Percentiles rank a stretch among this genome's conserved stretches.
Evolutionary conservation across 2,329 filamentous ascomycete genomes (phyloP).

Genomic region (Rutstroemia sp.): DNA sequence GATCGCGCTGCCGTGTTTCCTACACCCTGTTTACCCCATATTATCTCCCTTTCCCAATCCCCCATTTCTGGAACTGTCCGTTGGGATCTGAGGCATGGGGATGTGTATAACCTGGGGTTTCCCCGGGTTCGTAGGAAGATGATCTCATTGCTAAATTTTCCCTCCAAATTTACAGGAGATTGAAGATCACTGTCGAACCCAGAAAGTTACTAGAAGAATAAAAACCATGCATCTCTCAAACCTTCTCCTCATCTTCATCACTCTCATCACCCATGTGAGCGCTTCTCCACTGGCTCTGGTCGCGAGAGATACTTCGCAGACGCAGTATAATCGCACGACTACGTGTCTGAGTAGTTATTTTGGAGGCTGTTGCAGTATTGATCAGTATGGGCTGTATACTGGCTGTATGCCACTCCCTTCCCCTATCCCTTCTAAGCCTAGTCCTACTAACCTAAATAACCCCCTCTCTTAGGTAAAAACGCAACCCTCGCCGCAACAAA

Average conservation of each 20-base stretch:
- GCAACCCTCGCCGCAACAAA: neutral
- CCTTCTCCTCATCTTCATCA: neutral
- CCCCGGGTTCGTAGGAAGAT: too few species aligned
- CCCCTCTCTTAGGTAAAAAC: neutral
- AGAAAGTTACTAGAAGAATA: too few species aligned
- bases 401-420: neutral
- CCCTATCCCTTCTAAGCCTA: neutral
- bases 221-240: too few species aligned
- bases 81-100: too few species aligned
- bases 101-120: too few species aligned
- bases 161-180: too few species aligned
- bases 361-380: conserved; percentile 1
- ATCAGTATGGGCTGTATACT: neutral
- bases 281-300: neutral
- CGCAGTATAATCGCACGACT: neutral
- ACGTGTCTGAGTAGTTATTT: conserved; percentile 9
- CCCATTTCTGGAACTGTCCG: too few species aligned
- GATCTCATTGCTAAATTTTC: too few species aligned
- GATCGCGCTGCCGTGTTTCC: neutral
- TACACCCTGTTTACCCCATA: neutral
- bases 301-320: neutral
- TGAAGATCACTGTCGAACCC: too few species aligned
- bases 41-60: neutral
- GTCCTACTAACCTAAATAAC: too few species aligned
- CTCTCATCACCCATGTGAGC: neutral